These are phyloP conservation scores for Ascoidea rubescens DNA, from an alignment of 805 yeast species.

Conservation along the genomic window DNA sequence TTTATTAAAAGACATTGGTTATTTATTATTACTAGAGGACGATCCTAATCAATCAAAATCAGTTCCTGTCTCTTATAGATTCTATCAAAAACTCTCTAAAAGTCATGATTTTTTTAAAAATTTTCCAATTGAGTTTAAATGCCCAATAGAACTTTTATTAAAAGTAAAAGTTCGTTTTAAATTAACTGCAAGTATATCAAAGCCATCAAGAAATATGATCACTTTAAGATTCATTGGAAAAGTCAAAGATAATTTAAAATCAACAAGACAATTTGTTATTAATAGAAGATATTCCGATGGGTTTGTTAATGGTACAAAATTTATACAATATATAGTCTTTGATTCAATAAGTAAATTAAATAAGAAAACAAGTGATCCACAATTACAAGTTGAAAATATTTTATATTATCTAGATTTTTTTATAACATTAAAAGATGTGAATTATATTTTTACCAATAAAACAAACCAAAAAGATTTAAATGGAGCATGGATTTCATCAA, in stretches of 20 bases:
- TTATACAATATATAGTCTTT: neutral
- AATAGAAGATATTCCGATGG: conserved; percentile 1
- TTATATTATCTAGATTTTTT: neutral
- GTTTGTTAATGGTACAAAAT: neutral
- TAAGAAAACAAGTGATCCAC: neutral
- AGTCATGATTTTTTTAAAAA: too few relatives aligned
- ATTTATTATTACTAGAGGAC: neutral
- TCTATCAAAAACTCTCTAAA: neutral
- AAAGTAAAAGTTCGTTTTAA: neutral
- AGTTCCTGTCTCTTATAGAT: neutral
- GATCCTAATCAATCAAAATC: neutral
- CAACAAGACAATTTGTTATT: neutral
- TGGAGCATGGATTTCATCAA: too few relatives aligned
- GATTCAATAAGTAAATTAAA: neutral
- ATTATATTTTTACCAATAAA: too few relatives aligned
- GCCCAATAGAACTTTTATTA: neutral
- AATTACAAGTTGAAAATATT: neutral
- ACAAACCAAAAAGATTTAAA: too few relatives aligned
- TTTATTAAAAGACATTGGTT: neutral
- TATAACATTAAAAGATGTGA: neutral
- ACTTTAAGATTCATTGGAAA: too few relatives aligned
- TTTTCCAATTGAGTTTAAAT: neutral
- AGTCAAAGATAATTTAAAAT: neutral
- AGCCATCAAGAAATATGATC: neutral
- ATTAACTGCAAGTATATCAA: neutral